A percentile compares a stretch with the other conserved stretches of the same genome.
Evolutionary conservation across 331 rosid species (phyloP).

Genomic region (Cydonia oblonga): DNA sequence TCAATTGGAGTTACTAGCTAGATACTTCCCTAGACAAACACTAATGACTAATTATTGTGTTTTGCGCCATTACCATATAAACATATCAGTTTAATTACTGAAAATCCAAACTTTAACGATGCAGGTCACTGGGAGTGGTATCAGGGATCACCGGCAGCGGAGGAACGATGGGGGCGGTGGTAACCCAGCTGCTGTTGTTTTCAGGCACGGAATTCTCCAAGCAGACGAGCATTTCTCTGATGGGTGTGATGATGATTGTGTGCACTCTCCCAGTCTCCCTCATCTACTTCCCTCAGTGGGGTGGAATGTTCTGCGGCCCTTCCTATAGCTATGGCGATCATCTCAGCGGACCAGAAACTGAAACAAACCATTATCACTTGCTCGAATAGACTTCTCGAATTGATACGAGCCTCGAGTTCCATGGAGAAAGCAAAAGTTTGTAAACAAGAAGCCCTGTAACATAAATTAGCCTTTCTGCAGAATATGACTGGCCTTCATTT

Average conservation of each 20-base stretch:
- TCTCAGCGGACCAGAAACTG: background rate
- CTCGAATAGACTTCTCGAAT: background rate
- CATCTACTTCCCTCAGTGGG: slow-evolving; percentile 40
- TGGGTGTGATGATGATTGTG: slow-evolving; percentile 38
- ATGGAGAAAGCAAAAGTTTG: background rate
- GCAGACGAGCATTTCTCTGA: slow-evolving; percentile 47
- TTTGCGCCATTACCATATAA: too few species aligned
- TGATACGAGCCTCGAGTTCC: background rate
- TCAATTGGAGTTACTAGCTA: background rate
- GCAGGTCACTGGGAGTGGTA: slow-evolving; percentile 55
- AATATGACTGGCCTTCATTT: background rate
- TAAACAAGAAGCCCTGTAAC: background rate
- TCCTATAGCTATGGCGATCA: background rate
- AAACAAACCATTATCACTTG: slow-evolving; percentile 10
- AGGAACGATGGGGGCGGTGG: slow-evolving; percentile 48
- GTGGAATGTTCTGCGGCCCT: slow-evolving; percentile 52
- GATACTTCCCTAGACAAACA: background rate
- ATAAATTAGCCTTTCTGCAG: background rate
- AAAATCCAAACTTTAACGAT: background rate
- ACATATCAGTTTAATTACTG: background rate
- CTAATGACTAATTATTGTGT: background rate
- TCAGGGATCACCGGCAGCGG: slow-evolving; percentile 66
- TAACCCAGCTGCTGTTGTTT: slow-evolving; percentile 37
- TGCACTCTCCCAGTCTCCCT: slow-evolving; percentile 31
- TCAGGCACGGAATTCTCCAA: slow-evolving; percentile 25